Base-by-base conservation (phyloP, 1,284 basidiomycete genomes). In the Tylopilus orsonianus region DNA sequence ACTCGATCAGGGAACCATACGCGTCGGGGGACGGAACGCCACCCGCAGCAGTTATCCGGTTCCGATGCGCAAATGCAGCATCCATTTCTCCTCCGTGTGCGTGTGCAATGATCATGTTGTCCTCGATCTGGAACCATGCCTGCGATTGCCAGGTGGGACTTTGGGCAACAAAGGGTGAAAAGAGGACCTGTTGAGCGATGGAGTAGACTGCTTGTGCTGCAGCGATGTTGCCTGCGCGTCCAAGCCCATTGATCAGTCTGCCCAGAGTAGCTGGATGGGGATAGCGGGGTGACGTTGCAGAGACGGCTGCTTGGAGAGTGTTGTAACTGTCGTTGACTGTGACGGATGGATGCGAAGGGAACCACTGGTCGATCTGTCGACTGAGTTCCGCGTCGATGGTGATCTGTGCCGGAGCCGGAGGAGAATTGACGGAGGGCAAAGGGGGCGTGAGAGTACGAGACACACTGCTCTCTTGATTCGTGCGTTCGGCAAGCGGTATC, bases 1-100 rank as follows among this genome's bases (percentile, higher is more conserved):
- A 79, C 35, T 88, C 80, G 56, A 97, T 94, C 64, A 97, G 79
- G 9, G 90, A 89, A 2, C 90, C 93, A 61, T 97, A 97, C 0
- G 93, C 88, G 55, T 97, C 92, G 2, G 93, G 85, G 0, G 81
- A 84, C 3, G 93, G 94, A 1, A 81, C 76, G n/a, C 82, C 78
- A 1, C 90, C 89, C 16, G 86, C 79, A 44, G 87, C 78, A 14
- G 95, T 73, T 40, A 97, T 84, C 36, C 90, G 79, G n/a, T 72
- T 66, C 19, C 93, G 83, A 67, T 97, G 90, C 20, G 86, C 73
- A 60, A 90, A 87, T 1, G 93, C 93, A 20, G 81, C 76, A 44
- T 91, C 85, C 48, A 91, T 71, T 48, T 90, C 81, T 1, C 91
- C 93, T 3, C 83, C 78, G 58, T 93, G 87, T 1, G 90, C 91